Base-by-base conservation (phyloP, 2,329 filamentous ascomycete species). In the Claviceps fusiformis region DNA sequence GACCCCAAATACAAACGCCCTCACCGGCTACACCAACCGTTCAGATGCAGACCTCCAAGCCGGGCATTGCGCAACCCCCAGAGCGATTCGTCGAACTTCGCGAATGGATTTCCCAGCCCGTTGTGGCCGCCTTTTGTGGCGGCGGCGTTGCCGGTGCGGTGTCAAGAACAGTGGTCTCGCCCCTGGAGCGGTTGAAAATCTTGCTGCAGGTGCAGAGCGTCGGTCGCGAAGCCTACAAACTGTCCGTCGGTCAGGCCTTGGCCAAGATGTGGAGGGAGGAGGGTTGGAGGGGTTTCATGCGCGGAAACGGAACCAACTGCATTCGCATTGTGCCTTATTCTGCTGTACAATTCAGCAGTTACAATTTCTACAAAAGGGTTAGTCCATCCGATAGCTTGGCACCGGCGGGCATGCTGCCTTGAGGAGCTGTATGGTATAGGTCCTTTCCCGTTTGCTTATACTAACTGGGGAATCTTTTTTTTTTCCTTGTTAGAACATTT, bases 261-360 rank as follows among this genome's bases (percentile, higher is more conserved):
- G 80, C 75, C 46, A 98, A 98, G 72, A 98, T 98, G 86, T 95
- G 92, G 85, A 84, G 78, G 63, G 93, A 98, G 68, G 93, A 98
- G 71, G 93, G 93, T 54, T 97, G 91, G 89, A 84, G 83, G 69
- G 93, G 93, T 0, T 95, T 97, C 71, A 95, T 98, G 91, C 83
- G 90, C 61, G 93, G 93, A 53, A 98, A 98, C 68, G 93, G 93
- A 59, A 96, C 91, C 58, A 98, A 98, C 71, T 98, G 93, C 76
- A 89, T 98, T 64, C 88, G 93, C 59, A 98, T 98, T 62, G 89
- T 98, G 53, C 93, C 93, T 5, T 98, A 98, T 70, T 97, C 92
- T 52, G 93, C 93, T 11, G 93, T 97, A 45, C 93, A 98, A 67
- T 98, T 98, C 70, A 92, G 92, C 62, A 95, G 90, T 67, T 98